Evolutionary conservation across 176 grass and related monocot genomes (phyloP).

Genomic region (Aegilops speltoides): DNA sequence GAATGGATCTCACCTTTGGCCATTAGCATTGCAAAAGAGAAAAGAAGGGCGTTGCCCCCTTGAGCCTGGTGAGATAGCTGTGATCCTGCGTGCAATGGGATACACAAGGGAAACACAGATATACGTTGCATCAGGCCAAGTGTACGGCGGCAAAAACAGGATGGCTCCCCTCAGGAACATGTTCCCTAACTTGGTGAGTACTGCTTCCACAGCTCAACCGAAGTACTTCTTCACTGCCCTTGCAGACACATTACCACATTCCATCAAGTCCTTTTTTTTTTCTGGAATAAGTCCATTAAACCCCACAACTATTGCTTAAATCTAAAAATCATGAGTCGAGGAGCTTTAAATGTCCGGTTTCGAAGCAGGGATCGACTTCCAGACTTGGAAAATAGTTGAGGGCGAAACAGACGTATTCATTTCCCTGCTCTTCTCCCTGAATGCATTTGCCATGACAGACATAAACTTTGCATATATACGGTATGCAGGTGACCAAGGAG

Average conservation of each 20-base stretch:
- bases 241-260: no score
- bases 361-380: neutral
- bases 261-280: no score
- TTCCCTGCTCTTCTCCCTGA: neutral
- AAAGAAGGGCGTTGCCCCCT: slow-evolving; percentile 97
- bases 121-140: slow-evolving; percentile 91
- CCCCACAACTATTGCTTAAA: neutral
- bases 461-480: neutral
- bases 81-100: slow-evolving; percentile 82
- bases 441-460: neutral
- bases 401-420: neutral
- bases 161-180: slow-evolving; percentile 95
- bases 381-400: neutral
- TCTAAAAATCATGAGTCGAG: neutral
- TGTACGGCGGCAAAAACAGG: slow-evolving; percentile 90
- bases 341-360: neutral
- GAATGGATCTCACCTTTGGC: slow-evolving; percentile 98
- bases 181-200: slow-evolving; percentile 89
- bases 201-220: no score
- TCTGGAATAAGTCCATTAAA: no score
- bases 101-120: slow-evolving; percentile 90
- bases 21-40: slow-evolving; percentile 79
- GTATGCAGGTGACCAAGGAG: slow-evolving; percentile 73
- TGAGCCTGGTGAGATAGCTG: slow-evolving; percentile 84
- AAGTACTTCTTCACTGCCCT: no score